Evolutionary conservation across 2,329 filamentous ascomycete genomes (phyloP), one percentile per base, ranked within the genome.

Genomic region (Fusarium sp.): DNA sequence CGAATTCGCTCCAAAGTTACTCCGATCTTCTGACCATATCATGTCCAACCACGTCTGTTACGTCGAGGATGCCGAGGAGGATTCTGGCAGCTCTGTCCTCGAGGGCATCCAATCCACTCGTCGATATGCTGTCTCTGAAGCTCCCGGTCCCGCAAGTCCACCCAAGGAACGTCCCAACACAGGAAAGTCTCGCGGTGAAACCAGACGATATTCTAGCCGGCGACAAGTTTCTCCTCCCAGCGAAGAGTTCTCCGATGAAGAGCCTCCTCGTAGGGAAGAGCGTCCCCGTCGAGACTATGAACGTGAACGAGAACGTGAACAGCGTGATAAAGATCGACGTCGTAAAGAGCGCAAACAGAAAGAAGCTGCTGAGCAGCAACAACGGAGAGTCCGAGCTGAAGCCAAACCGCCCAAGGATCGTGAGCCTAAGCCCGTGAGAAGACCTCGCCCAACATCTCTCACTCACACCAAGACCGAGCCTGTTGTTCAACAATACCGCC

Each of bases 1-100:
- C 57, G 60, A 72, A 74, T 71, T 64, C 59, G 68, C 71, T 62
- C 62, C 73, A 53, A 66, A 72, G 54, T 70, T 67, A 69, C 54
- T 68, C 53, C 46, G 59, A 50, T 58, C 38, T 45, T 69, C 53
- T 56, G 67, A 50, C 67, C 54, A 70, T 78, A 80, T 76, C 76
- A 88, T 88, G 85, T 80, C 84, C 61, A 76, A 79, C 32, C 71
- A 80, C 73, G 79, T 84, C 59, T 83, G 83, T 62, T 84, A 83
- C 76, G 81, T 87, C 63, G 83, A 88, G 77, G 87, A 88, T 60
- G 85, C 80, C 49, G 85, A 88, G 74, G 85, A 88, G 73, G 86
- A 88, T 54, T 79, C 81, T 15, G 85, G 82, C 42, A 84, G 83
- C 58, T 78, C 81, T 38, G 77, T 83, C 40, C 79, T 82, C 42